Evolutionary conservation across 495 filamentous ascomycete genomes (phyloP).

Genomic region (Talaromyces trachyspermus): DNA sequence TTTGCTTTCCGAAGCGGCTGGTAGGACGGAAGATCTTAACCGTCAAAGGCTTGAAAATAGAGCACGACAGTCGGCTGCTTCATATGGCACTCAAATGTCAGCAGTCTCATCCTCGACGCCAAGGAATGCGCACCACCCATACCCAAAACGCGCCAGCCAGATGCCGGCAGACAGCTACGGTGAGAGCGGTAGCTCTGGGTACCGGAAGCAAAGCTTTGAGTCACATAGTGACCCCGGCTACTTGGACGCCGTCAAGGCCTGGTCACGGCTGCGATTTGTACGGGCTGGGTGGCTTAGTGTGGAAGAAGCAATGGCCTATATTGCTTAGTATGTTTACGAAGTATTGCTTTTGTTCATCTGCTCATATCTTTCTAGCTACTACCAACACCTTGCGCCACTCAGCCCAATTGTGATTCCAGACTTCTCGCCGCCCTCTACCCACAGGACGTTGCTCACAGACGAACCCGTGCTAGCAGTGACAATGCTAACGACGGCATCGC

Average conservation of each 20-base stretch:
- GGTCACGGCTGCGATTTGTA: constrained; percentile 87
- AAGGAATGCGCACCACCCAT: constrained; percentile 29
- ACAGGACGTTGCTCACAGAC: constrained; percentile 70
- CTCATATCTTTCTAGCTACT: constrained; percentile 54
- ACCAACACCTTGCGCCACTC: constrained; percentile 77
- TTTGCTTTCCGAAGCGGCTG: constrained; percentile 51
- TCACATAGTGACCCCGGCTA: constrained; percentile 27
- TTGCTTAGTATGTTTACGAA: constrained; percentile 63
- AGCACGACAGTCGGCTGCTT: constrained; percentile 34
- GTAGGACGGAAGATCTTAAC: constrained; percentile 43
- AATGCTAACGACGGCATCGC: constrained; percentile 80
- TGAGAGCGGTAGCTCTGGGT: constrained; percentile 25
- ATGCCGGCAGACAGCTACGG: constrained; percentile 25
- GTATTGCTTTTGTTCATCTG: not conserved
- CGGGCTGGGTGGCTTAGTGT: constrained; percentile 95
- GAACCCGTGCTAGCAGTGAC: constrained; percentile 90
- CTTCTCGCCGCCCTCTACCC: constrained; percentile 64
- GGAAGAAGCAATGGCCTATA: constrained; percentile 83
- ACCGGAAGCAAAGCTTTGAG: constrained; percentile 20
- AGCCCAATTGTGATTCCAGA: constrained; percentile 87
- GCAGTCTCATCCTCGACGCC: constrained; percentile 11
- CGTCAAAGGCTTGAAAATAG: constrained; percentile 34
- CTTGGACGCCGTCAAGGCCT: constrained; percentile 68
- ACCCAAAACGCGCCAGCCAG: constrained; percentile 27
- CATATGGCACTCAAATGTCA: constrained; percentile 15